These are phyloP conservation scores for Komagataea norvegica DNA, from an alignment of 1,139 yeast species.

Conservation along the genomic window DNA sequence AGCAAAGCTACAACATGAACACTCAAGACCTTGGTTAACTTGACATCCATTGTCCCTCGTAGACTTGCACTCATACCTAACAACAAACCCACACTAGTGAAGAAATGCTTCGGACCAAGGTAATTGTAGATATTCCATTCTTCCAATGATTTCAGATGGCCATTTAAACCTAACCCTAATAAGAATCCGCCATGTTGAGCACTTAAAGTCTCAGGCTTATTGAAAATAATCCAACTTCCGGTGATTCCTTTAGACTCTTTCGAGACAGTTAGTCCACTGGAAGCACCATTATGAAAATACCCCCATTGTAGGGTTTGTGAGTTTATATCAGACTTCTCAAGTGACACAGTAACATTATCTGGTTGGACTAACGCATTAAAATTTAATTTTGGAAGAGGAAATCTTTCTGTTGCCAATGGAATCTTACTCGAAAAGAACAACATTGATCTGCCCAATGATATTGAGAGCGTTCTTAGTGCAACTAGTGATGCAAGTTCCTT, in stretches of 20 bases:
- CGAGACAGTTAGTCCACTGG: conserved; percentile 78
- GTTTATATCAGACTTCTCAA: conserved; percentile 52
- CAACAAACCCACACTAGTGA: conserved; percentile 80
- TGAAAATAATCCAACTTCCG: conserved; percentile 91
- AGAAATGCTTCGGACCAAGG: conserved; percentile 82
- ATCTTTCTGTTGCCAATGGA: conserved; percentile 81
- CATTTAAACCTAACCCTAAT: conserved; percentile 88
- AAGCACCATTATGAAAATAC: conserved; percentile 85
- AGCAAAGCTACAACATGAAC: conserved; percentile 90
- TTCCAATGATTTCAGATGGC: conserved; percentile 76
- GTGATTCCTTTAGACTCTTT: conserved; percentile 65
- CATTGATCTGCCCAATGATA: conserved; percentile 77
- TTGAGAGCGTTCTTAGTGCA: conserved; percentile 68
- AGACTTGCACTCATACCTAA: conserved; percentile 93
- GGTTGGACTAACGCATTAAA: conserved; percentile 67
- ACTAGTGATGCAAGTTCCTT: conserved; percentile 57
- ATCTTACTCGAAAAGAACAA: conserved; percentile 62
- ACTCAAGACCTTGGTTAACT: conserved; percentile 82
- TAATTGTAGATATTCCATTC: conserved; percentile 98
- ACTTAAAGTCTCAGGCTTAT: conserved; percentile 62
- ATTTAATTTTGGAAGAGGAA: conserved; percentile 74
- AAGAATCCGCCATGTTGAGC: conserved; percentile 93
- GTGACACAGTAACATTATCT: conserved; percentile 55
- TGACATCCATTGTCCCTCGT: conserved; percentile 78
- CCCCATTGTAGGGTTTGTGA: conserved; percentile 70